Evolutionary conservation across 345 rosid species (phyloP).

Genomic region (Lagerstroemia speciosa): DNA sequence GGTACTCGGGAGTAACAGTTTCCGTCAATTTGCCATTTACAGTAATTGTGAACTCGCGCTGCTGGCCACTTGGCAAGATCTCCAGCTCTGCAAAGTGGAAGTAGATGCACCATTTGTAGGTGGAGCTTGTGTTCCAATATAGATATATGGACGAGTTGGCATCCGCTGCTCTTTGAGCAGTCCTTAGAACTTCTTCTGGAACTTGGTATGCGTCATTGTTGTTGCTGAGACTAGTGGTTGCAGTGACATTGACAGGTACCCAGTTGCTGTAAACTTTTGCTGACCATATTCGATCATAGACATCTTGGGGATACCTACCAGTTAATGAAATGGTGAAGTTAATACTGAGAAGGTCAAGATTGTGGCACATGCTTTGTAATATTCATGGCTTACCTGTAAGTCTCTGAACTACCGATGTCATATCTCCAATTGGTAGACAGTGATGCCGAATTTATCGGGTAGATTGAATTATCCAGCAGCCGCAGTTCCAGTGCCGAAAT

Average conservation of each 20-base stretch:
- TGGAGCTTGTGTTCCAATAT: not conserved
- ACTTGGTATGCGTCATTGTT: not conserved
- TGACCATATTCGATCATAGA: not conserved
- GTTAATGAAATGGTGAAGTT: not conserved
- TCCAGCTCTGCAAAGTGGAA: not conserved
- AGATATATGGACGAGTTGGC: not conserved
- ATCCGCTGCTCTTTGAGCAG: not conserved
- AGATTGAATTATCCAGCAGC: not conserved
- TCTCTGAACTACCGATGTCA: not conserved
- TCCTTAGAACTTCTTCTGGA: constrained; percentile 4
- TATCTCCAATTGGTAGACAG: not conserved
- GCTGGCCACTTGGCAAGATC: not conserved
- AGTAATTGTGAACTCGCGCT: not conserved
- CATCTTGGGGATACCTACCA: not conserved
- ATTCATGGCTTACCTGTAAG: not conserved
- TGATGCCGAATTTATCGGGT: not conserved
- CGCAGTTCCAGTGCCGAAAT: constrained; percentile 6
- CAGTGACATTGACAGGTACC: not conserved
- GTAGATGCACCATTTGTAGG: not conserved
- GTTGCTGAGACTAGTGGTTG: not conserved
- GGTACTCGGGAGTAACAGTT: not conserved
- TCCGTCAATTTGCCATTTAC: not conserved
- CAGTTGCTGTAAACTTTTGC: too few species aligned
- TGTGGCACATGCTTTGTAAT: not conserved
- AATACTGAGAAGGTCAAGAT: not conserved